A percentile compares a stretch with the other conserved stretches of the same genome.
Conservation (phyloP, 2,329 filamentous ascomycete genomes). For the Davidsoniella neocaledoniae region DNA sequence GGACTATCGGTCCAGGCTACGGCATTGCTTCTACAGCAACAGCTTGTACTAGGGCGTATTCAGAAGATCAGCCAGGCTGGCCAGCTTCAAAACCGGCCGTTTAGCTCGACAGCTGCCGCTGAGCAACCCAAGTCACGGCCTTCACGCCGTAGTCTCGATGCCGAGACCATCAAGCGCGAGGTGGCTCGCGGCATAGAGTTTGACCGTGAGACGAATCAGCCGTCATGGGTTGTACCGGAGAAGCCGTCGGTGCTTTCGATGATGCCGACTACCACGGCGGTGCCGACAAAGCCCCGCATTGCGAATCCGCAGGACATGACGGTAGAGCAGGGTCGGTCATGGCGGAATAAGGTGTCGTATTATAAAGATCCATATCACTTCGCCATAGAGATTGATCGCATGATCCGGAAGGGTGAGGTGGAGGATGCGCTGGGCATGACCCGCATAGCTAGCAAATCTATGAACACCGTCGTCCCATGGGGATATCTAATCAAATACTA, state of each 20-base stretch:
- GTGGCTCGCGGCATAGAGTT: constrained; percentile 9
- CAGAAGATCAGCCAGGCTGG: neutral
- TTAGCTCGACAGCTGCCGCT: neutral
- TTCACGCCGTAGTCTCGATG: neutral
- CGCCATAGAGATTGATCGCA: constrained; percentile 45
- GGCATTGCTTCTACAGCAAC: neutral
- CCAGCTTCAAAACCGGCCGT: neutral
- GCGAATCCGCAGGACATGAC: constrained; percentile 4
- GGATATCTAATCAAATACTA: constrained; percentile 66
- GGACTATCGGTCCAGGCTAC: constrained; percentile 2
- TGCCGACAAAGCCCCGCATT: constrained; percentile 3
- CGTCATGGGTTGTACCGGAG: constrained; percentile 11
- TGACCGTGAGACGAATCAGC: constrained; percentile 10
- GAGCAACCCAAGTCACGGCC: neutral
- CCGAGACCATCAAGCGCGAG: constrained; percentile 10
- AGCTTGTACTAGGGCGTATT: constrained; percentile 7
- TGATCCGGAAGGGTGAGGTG: constrained; percentile 41
- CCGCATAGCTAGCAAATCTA: constrained; percentile 47
- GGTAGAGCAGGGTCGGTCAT: constrained; percentile 2
- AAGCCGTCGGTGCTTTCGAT: neutral
- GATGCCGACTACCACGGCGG: neutral
- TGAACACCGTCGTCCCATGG: constrained; percentile 62
- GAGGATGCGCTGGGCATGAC: constrained; percentile 53
- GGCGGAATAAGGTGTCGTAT: constrained; percentile 19
- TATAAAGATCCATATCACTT: constrained; percentile 58